Base-by-base conservation (phyloP, 352 stramenopile genomes). In the Globisporangium spiculum region DNA sequence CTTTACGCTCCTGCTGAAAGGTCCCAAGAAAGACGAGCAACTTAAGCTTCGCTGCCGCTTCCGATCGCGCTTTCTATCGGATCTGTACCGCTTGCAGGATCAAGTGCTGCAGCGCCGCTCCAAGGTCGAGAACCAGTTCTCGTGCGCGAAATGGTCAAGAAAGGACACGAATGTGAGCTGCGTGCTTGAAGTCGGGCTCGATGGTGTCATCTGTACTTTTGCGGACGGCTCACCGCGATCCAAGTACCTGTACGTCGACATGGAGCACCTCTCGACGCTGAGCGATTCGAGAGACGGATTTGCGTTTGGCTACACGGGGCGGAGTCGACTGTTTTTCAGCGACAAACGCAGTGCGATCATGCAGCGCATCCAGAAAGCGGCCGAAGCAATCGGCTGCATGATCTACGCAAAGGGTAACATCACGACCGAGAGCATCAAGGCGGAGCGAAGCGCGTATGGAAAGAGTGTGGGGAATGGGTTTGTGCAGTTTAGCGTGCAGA, bases 1-100 rank as follows among this genome's bases (percentile, higher is more conserved):
- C 54, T 96, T 96, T 57, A 81, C 73, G 56, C 62, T 96, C 24
- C 64, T 72, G 9, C 67, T 96, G 2, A 85, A 89, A 59, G 88
- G 88, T 1, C n/a, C 73, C 0, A 94, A 96, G 70, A 96, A 96
- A 61, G 85, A 94, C 41, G 86, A 96, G 64, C 83, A 90, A 58
- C 73, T 96, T 20, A 93, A 93, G 67, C 65, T 96, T 22, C 77
- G 84, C 30, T 94, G 86, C 65, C 84, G 82, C 60, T 94, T 92
- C 65, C 83, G 88, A 20, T 86, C 88, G 56, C 73, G 81, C 9
- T 66, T 94, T 55, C 68, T 96, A n/a, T 93, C 81, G 50, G 88
- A 96, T 66, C 63, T 96, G n/a, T 92, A 86, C 67, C 66, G 81
- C 34, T 75, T 92, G 6, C 86, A 86, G 62, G 81, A 89, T 57